Percentiles rank a stretch among this genome's conserved stretches.
These are phyloP conservation scores for Zarea fungicola DNA, from an alignment of 2,329 filamentous ascomycete species.

Conservation along the genomic window DNA sequence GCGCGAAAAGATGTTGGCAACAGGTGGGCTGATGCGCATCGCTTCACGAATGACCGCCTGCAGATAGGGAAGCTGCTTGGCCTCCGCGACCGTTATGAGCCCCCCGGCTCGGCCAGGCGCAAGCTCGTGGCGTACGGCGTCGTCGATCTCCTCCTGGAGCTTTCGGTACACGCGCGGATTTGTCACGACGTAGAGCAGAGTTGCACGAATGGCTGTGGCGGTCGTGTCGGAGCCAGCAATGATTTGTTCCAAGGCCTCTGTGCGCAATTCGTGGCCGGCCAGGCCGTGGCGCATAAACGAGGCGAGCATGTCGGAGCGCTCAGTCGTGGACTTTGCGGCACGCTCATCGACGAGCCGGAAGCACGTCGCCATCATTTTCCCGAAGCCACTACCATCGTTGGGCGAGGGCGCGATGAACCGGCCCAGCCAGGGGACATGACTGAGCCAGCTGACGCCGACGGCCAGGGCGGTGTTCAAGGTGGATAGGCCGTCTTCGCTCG, in stretches of 20 bases:
- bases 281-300: constrained; percentile 28
- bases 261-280: constrained; percentile 21
- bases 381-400: constrained; percentile 27
- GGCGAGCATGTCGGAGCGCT: constrained; percentile 26
- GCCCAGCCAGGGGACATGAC: constrained; percentile 24
- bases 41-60: constrained; percentile 39
- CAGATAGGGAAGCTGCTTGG: constrained; percentile 28
- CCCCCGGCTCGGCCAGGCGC: constrained; percentile 19
- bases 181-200: constrained; percentile 47
- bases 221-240: constrained; percentile 53
- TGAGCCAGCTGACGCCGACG: constrained; percentile 24
- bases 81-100: constrained; percentile 22
- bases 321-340: constrained; percentile 16
- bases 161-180: constrained; percentile 40
- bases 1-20: constrained; percentile 20
- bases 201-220: constrained; percentile 48
- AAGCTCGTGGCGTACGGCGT: constrained; percentile 20
- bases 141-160: constrained; percentile 40
- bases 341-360: constrained; percentile 25
- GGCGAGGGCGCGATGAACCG: constrained; percentile 23
- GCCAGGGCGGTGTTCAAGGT: constrained; percentile 23
- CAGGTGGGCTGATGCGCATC: constrained; percentile 20
- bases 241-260: constrained; percentile 27
- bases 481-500: constrained; percentile 28
- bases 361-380: constrained; percentile 27